Base-by-base conservation (phyloP, 306 rosid species). In the Albizia julibrissin region DNA sequence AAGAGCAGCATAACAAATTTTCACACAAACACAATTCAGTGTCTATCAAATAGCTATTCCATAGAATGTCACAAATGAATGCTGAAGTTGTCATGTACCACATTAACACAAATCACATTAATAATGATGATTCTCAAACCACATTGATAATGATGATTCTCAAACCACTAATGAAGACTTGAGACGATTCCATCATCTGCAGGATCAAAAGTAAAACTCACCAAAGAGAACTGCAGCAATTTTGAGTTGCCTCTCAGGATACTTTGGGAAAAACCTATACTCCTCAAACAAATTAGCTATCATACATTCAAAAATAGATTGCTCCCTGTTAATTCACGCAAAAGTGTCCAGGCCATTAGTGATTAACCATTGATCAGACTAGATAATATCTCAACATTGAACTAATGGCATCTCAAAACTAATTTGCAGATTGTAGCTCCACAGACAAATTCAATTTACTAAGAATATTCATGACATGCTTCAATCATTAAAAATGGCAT, bases 181-280 rank as follows among this genome's bases (percentile, higher is more conserved):
- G 68, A 72, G 27, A 74, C 46, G 43, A 78, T 73, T 64, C 69
- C 74, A 83, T 26, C 67, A 85, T 65, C 69, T 21, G 13, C 74
- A 83, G 85, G 62, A 29, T 81, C 37, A 78, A 49, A 46, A 66
- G 79, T 21, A 76, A 86, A 77, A 84, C 98, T 83, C 81, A 94
- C 99, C 99, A 83, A 96, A 96, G 78, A 94, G 92, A 80, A 92
- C 81, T 29, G 98, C 99, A 18, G 98, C 98, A 85, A 96, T 91
- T 91, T 86, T 90, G 66, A 96, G 94, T 84, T 96, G 99, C 87
- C 88, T 89, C 85, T 96, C 99, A 67, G 99, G 99, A 87, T 96
- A 96, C 89, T 92, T 96, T 16, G 97, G 97, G 75, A 93, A 96
- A 89, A 96, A 96, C 69, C 91, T 88, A 84, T 91, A 96, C 90